Evolutionary conservation across 495 filamentous ascomycete species (phyloP).

Genomic region (Neurospora cerealis): DNA sequence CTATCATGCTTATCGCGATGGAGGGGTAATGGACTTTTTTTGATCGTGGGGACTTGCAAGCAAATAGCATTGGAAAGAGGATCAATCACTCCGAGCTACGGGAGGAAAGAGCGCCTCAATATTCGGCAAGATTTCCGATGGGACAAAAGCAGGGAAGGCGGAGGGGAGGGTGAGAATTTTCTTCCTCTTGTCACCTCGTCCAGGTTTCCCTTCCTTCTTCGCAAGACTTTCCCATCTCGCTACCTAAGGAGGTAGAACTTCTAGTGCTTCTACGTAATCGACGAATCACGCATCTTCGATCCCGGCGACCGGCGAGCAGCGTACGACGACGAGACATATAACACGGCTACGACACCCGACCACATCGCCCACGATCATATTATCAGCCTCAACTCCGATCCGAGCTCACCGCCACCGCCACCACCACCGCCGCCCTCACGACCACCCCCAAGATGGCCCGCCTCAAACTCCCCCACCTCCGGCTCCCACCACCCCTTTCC

Average conservation of each 20-base stretch:
- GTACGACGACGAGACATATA: neutral
- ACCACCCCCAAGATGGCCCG: neutral
- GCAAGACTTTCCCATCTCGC: neutral
- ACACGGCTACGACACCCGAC: neutral
- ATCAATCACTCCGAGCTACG: neutral
- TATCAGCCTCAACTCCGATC: neutral
- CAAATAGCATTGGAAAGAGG: neutral
- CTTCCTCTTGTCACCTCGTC: neutral
- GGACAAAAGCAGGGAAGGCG: neutral
- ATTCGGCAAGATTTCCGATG: neutral
- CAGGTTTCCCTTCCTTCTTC: neutral
- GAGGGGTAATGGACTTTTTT: neutral
- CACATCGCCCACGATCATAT: no score
- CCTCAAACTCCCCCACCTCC: slow-evolving; percentile 4
- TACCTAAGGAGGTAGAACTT: no score
- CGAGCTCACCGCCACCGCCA: neutral
- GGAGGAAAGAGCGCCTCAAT: neutral
- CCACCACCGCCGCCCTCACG: neutral
- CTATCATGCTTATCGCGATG: neutral
- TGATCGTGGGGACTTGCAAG: neutral
- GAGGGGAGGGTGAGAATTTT: neutral
- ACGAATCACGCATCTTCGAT: neutral
- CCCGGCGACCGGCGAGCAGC: neutral
- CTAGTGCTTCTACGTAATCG: neutral
- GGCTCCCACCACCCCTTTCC: slow-evolving; percentile 14